These are phyloP conservation scores for Fraxinus paxiana DNA, from an alignment of 305 asterid species.

Conservation along the genomic window DNA sequence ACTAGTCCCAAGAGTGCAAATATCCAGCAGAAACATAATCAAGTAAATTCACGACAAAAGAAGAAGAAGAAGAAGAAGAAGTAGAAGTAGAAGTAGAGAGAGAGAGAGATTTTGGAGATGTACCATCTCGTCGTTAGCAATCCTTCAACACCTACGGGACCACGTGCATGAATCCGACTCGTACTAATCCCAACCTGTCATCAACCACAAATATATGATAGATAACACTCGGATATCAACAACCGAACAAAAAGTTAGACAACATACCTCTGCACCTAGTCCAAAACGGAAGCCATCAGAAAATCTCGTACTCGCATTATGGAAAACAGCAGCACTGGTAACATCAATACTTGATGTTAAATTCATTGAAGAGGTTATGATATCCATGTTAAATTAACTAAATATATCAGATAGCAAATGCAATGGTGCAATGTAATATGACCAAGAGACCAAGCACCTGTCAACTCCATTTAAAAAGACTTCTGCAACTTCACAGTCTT, in stretches of 20 bases:
- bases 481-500: constrained; percentile 70
- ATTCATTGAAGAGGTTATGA: background rate
- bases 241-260: constrained; percentile 5
- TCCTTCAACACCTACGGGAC: constrained; percentile 99
- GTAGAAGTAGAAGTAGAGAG: too few species aligned
- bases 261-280: constrained; percentile 90
- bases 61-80: background rate
- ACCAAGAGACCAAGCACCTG: constrained; percentile 47
- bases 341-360: constrained; percentile 9
- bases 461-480: constrained; percentile 73
- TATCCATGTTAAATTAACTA: background rate
- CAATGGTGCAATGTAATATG: background rate
- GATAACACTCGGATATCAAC: background rate
- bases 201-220: constrained; percentile 15
- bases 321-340: constrained; percentile 92
- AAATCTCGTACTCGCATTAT: constrained; percentile 93
- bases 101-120: background rate
- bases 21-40: background rate
- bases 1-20: background rate
- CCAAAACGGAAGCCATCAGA: constrained; percentile 95
- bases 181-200: constrained; percentile 92
- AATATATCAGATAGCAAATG: constrained; percentile 3
- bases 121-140: constrained; percentile 87
- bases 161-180: constrained; percentile 96
- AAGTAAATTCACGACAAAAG: background rate